Evolutionary conservation across 495 filamentous ascomycete species (phyloP), one percentile per base, ranked within the genome.

Genomic region (Pseudoneurospora amorphoporcata): DNA sequence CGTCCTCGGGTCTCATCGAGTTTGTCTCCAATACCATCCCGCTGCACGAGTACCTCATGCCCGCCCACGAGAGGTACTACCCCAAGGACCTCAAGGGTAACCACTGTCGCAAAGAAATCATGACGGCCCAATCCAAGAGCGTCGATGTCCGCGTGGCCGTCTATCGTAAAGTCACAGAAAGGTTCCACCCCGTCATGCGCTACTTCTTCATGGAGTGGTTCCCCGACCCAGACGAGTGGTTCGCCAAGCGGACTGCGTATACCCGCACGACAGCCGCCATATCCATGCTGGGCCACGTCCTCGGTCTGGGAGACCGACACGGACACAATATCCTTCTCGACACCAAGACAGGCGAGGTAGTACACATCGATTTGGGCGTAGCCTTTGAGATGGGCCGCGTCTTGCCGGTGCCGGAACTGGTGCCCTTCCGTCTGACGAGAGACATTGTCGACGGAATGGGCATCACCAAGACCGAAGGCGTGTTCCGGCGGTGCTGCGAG

Each of bases 171-270:
- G 90, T 95, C 43, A 90, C 87, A 8, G 90, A 94, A 3, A 86
- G 88, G 41, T 98, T 97, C 81, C 90, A 93, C 58, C 96, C 96
- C 0, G 95, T 98, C n/a, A 90, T 98, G 89, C 89, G 90, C 41
- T 97, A 94, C 79, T 99, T 98, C 84, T 97, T 98, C 81, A 92
- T 97, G 86, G 94, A 99, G 79, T 90, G 90, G 61, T 99, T 97
- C 79, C 87, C 90, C 19, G 94, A 96, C 75, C 95, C 95, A 5
- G 94, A 98, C 77, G 94, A 97, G 75, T 99, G 95, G 95, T 98
- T 97, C 76, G 87, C 86, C 68, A 90, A 88, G 73, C 88, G 95
- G 38, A 87, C 96, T 6, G 91, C 94, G 3, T 99, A 98, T 79
- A 97, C 93, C 0, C 87, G 95, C 70, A 94, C 91, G 68, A 98